These are phyloP conservation scores for Wickerhamomyces hampshirensis DNA, from an alignment of 805 yeast genomes.

Conservation along the genomic window DNA sequence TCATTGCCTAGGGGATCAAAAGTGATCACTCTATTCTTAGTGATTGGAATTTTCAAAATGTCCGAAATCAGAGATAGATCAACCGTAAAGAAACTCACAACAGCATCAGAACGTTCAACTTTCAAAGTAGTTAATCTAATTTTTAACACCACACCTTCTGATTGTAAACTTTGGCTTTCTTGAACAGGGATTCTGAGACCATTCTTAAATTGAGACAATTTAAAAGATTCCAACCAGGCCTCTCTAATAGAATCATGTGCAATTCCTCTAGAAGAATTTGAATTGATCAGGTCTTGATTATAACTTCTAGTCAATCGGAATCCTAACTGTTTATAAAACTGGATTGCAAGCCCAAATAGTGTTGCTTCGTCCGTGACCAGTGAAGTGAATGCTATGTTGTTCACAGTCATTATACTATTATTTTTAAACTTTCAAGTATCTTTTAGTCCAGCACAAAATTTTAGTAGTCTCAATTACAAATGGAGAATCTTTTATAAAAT, in stretches of 20 bases:
- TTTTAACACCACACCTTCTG: slow-evolving; percentile 44
- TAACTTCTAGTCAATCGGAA: slow-evolving; percentile 56
- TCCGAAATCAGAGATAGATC: slow-evolving; percentile 28
- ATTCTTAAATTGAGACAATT: slow-evolving; percentile 49
- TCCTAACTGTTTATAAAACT: slow-evolving; percentile 60
- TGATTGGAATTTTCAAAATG: slow-evolving; percentile 14
- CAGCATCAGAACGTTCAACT: slow-evolving; percentile 32
- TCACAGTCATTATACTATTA: slow-evolving; percentile 21
- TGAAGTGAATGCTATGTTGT: slow-evolving; percentile 53
- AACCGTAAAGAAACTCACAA: slow-evolving; percentile 37
- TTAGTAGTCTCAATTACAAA: too few species aligned
- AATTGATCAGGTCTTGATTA: slow-evolving; percentile 40
- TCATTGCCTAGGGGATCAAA: slow-evolving; percentile 64
- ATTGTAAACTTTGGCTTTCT: slow-evolving; percentile 33
- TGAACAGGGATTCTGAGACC: slow-evolving; percentile 57
- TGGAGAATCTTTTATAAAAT: too few species aligned
- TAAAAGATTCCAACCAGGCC: slow-evolving; percentile 69
- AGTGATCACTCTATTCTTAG: slow-evolving; percentile 23
- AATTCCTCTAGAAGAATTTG: slow-evolving; percentile 45
- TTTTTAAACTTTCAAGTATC: too few species aligned
- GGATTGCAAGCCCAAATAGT: slow-evolving; percentile 40
- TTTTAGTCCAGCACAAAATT: too few species aligned
- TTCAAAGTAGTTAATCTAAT: slow-evolving; percentile 32
- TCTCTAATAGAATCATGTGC: slow-evolving; percentile 65
- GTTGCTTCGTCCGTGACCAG: slow-evolving; percentile 49